These are phyloP conservation scores for Russula foetens DNA, from an alignment of 768 basidiomycete genomes.

Conservation along the genomic window DNA sequence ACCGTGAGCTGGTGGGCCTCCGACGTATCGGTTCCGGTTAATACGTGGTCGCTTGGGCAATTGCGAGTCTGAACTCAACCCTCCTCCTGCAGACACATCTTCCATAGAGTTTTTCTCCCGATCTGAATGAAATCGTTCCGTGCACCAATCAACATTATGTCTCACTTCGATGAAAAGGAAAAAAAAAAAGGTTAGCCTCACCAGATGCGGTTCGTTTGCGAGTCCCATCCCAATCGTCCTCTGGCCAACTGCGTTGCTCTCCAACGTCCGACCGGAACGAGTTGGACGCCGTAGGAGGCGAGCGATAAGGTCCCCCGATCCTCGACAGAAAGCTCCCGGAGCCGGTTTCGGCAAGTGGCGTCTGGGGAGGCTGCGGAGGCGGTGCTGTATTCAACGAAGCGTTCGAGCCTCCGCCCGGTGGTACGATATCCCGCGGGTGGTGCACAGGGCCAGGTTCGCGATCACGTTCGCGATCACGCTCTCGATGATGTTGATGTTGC, in stretches of 20 bases:
- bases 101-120: slow-evolving; percentile 51
- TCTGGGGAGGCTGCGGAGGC: too few species aligned
- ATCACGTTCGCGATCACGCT: slow-evolving; percentile 1
- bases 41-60: slow-evolving; percentile 56
- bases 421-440: slow-evolving; percentile 4
- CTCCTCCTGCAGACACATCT: slow-evolving; percentile 25
- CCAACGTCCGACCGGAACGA: slow-evolving; percentile 13
- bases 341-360: slow-evolving; percentile 1
- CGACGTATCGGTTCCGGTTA: slow-evolving; percentile 43
- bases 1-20: slow-evolving; percentile 28
- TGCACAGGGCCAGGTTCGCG: neutral
- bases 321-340: slow-evolving; percentile 43
- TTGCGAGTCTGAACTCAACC: slow-evolving; percentile 33
- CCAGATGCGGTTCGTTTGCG: slow-evolving; percentile 67
- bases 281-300: slow-evolving; percentile 23
- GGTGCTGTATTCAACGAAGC: neutral
- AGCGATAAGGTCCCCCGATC: slow-evolving; percentile 51
- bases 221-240: slow-evolving; percentile 56
- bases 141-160: neutral
- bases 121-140: slow-evolving; percentile 32
- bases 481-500: slow-evolving; percentile 9
- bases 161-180: neutral
- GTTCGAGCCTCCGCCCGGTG: neutral
- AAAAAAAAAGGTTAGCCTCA: slow-evolving; percentile 28
- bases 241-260: slow-evolving; percentile 25